Evolutionary conservation across 495 filamentous ascomycete species (phyloP).

Genomic region (Neurospora sp.): DNA sequence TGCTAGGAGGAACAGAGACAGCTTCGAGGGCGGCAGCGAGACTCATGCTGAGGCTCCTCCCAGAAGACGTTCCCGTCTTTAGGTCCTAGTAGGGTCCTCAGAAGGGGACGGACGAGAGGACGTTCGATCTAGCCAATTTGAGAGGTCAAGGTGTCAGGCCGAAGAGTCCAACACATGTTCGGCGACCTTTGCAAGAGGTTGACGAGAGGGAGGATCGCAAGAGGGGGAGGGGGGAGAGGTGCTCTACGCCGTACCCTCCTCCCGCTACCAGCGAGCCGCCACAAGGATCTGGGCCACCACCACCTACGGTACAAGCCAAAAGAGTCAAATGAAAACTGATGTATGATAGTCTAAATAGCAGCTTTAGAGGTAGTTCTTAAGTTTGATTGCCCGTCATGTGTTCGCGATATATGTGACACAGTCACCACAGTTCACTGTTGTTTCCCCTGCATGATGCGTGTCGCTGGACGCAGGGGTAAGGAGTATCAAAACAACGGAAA

Average conservation of each 20-base stretch:
- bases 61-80: background rate
- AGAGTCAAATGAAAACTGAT: background rate
- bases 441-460: background rate
- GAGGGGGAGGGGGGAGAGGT: background rate
- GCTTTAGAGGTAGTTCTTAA: background rate
- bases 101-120: too few relatives aligned
- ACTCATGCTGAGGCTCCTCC: background rate
- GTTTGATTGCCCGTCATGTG: background rate
- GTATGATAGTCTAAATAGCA: background rate
- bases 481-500: background rate
- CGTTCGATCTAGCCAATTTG: conserved; percentile 26
- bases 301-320: conserved; percentile 6
- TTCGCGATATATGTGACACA: background rate
- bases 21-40: background rate
- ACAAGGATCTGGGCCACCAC: conserved; percentile 11
- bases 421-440: background rate
- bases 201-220: background rate
- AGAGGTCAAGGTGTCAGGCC: conserved; percentile 27
- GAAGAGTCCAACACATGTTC: conserved; percentile 38
- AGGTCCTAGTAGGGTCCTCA: background rate
- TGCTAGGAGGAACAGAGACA: background rate
- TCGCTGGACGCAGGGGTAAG: background rate
- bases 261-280: conserved; percentile 11
- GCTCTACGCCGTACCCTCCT: conserved; percentile 10
- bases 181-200: conserved; percentile 23